These are phyloP conservation scores for Apiotrichum mycotoxinovorans DNA, from an alignment of 1,284 basidiomycete genomes.

Conservation along the genomic window DNA sequence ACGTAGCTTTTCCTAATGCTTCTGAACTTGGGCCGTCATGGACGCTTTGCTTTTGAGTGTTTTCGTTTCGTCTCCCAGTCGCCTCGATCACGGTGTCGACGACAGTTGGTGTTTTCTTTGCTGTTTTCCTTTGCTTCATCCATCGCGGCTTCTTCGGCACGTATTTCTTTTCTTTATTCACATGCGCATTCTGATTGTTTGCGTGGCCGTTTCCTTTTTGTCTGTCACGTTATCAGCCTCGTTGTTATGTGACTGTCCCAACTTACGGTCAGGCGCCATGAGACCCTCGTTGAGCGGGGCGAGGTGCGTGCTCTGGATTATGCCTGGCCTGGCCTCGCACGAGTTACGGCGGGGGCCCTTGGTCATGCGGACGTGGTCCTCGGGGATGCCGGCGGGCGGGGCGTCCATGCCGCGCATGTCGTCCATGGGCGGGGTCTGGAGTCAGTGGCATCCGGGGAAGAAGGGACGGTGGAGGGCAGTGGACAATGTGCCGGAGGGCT, in stretches of 20 bases:
- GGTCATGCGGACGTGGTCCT: conserved; percentile 3
- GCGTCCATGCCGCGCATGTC: neutral
- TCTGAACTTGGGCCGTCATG: too few relatives aligned
- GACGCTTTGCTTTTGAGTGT: too few relatives aligned
- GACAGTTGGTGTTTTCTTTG: neutral
- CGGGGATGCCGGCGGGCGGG: conserved; percentile 7
- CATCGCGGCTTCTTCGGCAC: too few relatives aligned
- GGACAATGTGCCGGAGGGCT: too few relatives aligned
- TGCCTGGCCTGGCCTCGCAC: conserved; percentile 18
- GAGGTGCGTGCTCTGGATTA: conserved; percentile 18
- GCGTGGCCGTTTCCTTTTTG: neutral
- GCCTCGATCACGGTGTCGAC: neutral
- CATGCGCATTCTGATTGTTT: neutral
- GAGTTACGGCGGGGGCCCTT: conserved; percentile 17
- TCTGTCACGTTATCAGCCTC: neutral
- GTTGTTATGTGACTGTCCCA: too few relatives aligned
- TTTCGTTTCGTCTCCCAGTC: too few relatives aligned
- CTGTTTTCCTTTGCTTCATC: neutral
- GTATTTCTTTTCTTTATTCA: neutral
- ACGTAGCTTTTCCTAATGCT: too few relatives aligned
- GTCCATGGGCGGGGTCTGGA: neutral
- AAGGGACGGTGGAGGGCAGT: neutral
- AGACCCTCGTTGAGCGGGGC: conserved; percentile 22
- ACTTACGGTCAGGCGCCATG: conserved; percentile 2
- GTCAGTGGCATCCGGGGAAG: neutral